Base-by-base conservation (phyloP, 805 yeast genomes). In the Hanseniaspora hatyaiensis region DNA sequence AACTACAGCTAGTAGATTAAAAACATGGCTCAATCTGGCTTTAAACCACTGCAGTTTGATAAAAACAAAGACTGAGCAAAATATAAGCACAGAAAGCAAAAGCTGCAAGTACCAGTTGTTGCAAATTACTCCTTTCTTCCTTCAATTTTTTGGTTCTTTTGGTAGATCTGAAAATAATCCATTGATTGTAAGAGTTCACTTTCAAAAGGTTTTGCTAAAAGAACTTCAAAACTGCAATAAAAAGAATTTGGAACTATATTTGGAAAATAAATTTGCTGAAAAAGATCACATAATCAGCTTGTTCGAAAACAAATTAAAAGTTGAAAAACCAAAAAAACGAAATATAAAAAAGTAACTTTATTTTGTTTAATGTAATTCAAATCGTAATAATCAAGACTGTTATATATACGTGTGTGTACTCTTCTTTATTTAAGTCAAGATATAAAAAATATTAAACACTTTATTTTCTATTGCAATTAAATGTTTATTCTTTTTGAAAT, bases 251-350 rank as follows among this genome's bases (percentile, higher is more conserved):
- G 87, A 83, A 53, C 76, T 74, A 59, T 87, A 92, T 83, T 62
- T 87, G 6, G 96, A 87, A 59, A 65, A 65, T 34, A 65, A 68
- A 29, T 87, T 96, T 95, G 61, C 63, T 8, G 75, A 72, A 32
- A 85, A 84, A 57, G 95, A 87, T 57, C 66, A 59, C 47, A 52
- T 68, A 42, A 65, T 77, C 23, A 63, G 63, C 3, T 62, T 63
- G 38, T 62, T 72, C 52, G 65, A 69, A 51, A 59, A 53, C 24
- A 63, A 64, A 28, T 56, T 65, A 22, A 54, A 46, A 52, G 55
- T 44, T 6, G 36, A 50, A 38, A 41, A 41, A 22, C 3, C 20
- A 5, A 44, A 40, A 41, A 47, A 40, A 16, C 15, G 28, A 8
- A 11, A 36, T 6, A 12, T 31, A 18, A 42, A 19, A 18, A 36